phyloP scores from a whole-genome alignment of 768 basidiomycete genomes.

The Termitomyces sp. region DNA sequence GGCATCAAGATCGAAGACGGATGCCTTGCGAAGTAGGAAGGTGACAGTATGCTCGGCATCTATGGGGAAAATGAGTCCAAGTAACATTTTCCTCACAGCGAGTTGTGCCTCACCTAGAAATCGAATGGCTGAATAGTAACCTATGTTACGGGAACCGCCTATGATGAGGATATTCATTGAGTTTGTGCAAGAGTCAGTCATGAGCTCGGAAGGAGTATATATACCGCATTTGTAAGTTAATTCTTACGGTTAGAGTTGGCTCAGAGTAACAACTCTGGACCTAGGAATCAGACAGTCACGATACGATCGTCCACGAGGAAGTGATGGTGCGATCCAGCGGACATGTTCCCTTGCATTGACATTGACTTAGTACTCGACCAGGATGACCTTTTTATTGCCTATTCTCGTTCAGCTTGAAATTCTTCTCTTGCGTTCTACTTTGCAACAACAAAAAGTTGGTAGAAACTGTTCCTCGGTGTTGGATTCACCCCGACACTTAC shows the following conservation, averaged over 20 bases:
- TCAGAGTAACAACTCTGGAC: not conserved
- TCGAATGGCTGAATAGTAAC: constrained; percentile 44
- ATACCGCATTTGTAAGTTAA: no score
- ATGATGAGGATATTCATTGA: constrained; percentile 38
- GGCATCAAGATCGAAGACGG: constrained; percentile 51
- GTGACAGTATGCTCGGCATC: constrained; percentile 60
- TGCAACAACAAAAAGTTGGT: no score
- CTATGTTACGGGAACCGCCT: constrained; percentile 55
- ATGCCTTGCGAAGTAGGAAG: constrained; percentile 55
- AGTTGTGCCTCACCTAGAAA: constrained; percentile 37
- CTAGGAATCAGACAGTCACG: no score
- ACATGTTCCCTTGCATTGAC: no score
- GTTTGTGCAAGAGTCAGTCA: no score
- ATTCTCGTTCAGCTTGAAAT: not conserved
- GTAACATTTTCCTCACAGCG: not conserved
- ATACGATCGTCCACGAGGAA: no score
- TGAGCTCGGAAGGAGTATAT: no score
- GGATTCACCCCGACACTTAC: no score
- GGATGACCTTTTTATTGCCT: no score
- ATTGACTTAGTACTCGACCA: no score
- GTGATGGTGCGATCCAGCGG: no score
- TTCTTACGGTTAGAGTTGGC: not conserved
- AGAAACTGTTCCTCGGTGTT: no score
- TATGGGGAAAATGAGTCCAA: constrained; percentile 19
- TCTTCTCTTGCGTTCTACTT: not conserved